Evolutionary conservation across 2,329 filamentous ascomycete species (phyloP).

Genomic region (Cordyceps tenuipes): DNA sequence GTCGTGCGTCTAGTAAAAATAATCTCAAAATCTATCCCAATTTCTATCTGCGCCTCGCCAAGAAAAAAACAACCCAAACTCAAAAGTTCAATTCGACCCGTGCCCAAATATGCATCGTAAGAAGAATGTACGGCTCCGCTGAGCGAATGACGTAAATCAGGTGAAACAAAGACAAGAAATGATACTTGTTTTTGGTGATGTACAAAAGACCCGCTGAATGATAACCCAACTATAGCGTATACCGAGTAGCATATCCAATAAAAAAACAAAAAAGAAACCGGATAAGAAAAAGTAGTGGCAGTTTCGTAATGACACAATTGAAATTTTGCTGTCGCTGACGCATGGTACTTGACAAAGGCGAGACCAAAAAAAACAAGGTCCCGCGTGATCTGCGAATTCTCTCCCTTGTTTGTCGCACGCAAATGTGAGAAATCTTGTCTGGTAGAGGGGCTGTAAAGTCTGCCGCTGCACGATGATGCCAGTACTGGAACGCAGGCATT

Average conservation of each 20-base stretch:
- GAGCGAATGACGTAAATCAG: slow-evolving; percentile 1
- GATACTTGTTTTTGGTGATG: background rate
- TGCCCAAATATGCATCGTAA: background rate
- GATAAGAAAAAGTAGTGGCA: background rate
- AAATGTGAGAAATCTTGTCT: background rate
- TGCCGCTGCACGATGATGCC: slow-evolving; percentile 7
- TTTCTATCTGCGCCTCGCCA: background rate
- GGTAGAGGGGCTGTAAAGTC: slow-evolving; percentile 1
- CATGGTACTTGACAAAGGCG: background rate
- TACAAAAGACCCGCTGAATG: background rate
- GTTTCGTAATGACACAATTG: no score
- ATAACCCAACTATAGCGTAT: slow-evolving; percentile 2
- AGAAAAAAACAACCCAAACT: background rate
- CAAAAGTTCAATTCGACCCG: background rate
- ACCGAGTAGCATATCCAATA: background rate
- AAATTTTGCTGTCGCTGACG: slow-evolving; percentile 6
- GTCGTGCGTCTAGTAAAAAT: slow-evolving; percentile 1
- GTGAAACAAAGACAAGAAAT: background rate
- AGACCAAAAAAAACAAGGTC: background rate
- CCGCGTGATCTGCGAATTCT: background rate
- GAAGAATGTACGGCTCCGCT: background rate
- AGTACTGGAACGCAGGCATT: background rate
- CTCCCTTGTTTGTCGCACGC: background rate
- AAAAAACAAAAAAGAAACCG: background rate
- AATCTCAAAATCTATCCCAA: slow-evolving; percentile 1